These are phyloP conservation scores for Fraxinus excelsior DNA, from an alignment of 257 asterid genomes.

Conservation along the genomic window DNA sequence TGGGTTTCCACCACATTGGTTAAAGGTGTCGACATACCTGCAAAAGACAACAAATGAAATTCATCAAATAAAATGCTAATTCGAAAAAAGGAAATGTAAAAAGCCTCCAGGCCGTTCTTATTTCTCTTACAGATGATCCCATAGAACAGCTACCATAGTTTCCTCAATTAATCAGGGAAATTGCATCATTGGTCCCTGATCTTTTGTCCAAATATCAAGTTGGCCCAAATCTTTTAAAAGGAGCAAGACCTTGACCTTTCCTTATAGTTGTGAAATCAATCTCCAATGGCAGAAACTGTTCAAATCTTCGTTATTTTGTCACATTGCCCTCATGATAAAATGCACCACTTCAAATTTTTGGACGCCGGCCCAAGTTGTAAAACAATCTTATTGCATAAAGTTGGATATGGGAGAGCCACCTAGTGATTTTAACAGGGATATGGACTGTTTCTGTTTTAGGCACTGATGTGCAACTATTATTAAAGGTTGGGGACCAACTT, in stretches of 20 bases:
- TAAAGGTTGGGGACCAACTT: not conserved
- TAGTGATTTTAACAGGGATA: not conserved
- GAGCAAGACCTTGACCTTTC: not conserved
- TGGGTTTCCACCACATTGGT: constrained; percentile 72
- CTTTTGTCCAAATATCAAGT: not conserved
- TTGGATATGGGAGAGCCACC: not conserved
- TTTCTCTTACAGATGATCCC: not conserved
- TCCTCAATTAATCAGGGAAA: not conserved
- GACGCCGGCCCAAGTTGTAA: not conserved
- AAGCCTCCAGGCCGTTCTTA: not conserved
- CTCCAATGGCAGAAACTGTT: not conserved
- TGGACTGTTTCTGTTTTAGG: not conserved
- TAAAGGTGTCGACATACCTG: constrained; percentile 57
- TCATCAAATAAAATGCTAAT: not conserved
- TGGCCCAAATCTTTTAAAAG: not conserved
- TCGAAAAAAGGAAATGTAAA: not conserved
- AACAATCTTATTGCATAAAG: not conserved
- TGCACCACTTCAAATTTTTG: not conserved
- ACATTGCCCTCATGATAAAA: not conserved
- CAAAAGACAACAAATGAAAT: constrained; percentile 6
- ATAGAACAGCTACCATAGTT: not conserved
- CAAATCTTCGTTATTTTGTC: not conserved
- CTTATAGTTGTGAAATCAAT: not conserved
- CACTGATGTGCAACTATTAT: not conserved
- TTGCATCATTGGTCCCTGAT: not conserved